Percentiles rank a stretch among this genome's conserved stretches.
Evolutionary conservation across 371 early-diverging fungal genomes (phyloP).

Genomic region (Batkoa obscura): DNA sequence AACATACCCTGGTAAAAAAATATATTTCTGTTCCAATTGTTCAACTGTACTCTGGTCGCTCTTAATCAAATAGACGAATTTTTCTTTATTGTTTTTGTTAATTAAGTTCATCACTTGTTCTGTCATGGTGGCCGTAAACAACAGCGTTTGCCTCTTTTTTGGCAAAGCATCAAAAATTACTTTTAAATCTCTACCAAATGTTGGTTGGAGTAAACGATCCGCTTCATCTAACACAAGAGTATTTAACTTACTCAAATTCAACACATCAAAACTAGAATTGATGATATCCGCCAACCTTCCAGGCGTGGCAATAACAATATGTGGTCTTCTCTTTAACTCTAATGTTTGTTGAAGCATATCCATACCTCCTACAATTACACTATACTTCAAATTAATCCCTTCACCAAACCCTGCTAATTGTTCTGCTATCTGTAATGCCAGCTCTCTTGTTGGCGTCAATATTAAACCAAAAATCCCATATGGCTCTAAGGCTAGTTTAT

Average conservation of each 20-base stretch:
- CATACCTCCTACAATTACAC: conserved; percentile 91
- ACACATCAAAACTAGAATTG: conserved; percentile 42
- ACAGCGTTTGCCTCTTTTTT: conserved; percentile 64
- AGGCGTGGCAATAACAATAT: conserved; percentile 95
- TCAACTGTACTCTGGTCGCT: conserved; percentile 61
- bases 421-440: conserved; percentile 94
- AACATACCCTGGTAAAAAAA: conserved; percentile 86
- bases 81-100: conserved; percentile 32
- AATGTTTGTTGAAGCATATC: conserved; percentile 90
- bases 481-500: conserved; percentile 78
- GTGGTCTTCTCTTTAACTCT: conserved; percentile 71
- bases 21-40: conserved; percentile 72
- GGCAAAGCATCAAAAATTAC: conserved; percentile 62
- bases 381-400: conserved; percentile 61
- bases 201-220: conserved; percentile 70
- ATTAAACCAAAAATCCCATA: conserved; percentile 88
- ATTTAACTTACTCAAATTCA: conserved; percentile 22
- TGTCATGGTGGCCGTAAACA: conserved; percentile 97
- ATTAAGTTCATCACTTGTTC: conserved; percentile 43
- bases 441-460: conserved; percentile 92
- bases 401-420: conserved; percentile 86
- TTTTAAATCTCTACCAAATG: conserved; percentile 68
- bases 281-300: conserved; percentile 93
- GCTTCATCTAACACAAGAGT: conserved; percentile 80
- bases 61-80: conserved; percentile 65